A percentile compares a stretch with the other conserved stretches of the same genome.
phyloP scores from a whole-genome alignment of 2,329 filamentous ascomycete genomes.

The Trichoderma arundinaceum region DNA sequence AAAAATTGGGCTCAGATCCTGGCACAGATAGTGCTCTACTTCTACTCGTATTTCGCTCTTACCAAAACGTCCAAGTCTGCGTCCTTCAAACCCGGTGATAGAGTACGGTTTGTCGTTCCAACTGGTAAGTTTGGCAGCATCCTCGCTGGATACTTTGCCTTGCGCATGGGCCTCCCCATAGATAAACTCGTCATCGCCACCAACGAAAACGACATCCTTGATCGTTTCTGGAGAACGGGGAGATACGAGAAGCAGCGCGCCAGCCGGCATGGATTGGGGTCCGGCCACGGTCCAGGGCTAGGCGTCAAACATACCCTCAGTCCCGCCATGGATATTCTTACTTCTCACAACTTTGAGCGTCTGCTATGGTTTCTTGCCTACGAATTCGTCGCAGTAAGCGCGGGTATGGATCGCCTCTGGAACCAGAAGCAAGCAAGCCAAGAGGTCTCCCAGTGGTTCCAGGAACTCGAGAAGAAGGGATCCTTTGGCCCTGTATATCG shows the following conservation, averaged over 20 bases:
- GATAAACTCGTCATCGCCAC: constrained; percentile 92
- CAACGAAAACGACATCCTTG: constrained; percentile 96
- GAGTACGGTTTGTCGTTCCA: constrained; percentile 85
- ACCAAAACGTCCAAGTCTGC: constrained; percentile 57
- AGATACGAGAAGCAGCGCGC: constrained; percentile 84
- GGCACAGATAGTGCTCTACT: constrained; percentile 97
- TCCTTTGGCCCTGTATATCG: constrained; percentile 79
- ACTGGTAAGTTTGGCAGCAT: constrained; percentile 98
- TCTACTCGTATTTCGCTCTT: constrained; percentile 89
- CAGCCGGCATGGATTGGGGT: constrained; percentile 46
- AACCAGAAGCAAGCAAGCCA: constrained; percentile 74
- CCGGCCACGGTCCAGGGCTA: constrained; percentile 59
- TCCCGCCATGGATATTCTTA: constrained; percentile 97
- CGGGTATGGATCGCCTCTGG: constrained; percentile 68
- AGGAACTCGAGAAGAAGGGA: constrained; percentile 77
- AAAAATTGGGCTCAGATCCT: constrained; percentile 97
- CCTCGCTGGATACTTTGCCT: constrained; percentile 89
- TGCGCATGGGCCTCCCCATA: constrained; percentile 83
- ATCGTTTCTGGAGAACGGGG: constrained; percentile 92
- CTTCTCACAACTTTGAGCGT: constrained; percentile 95
- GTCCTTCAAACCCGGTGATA: constrained; percentile 67
- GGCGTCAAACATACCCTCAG: constrained; percentile 90
- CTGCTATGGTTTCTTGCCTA: constrained; percentile 92
- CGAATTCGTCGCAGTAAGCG: constrained; percentile 62
- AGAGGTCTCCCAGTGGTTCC: constrained; percentile 78